phyloP scores from a whole-genome alignment of 1,139 yeast genomes.

The Geotrichum cucujoidarum region DNA sequence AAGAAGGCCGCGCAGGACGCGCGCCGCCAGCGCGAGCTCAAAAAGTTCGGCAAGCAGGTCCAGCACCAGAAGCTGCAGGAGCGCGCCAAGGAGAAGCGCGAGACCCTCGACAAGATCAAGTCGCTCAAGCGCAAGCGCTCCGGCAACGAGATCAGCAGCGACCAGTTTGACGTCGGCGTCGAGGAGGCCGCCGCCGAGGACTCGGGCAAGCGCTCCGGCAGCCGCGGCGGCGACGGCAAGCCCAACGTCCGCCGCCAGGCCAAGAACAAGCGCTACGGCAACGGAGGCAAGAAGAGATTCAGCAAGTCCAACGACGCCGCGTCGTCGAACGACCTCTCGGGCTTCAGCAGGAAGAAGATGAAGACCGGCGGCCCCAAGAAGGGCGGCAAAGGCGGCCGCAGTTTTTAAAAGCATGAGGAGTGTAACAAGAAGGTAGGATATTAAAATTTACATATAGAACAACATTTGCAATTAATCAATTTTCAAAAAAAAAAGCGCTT shows the following conservation, averaged over 20 bases:
- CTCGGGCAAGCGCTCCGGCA: constrained; percentile 32
- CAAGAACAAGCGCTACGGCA: constrained; percentile 63
- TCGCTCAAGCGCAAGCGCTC: constrained; percentile 83
- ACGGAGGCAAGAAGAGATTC: constrained; percentile 75
- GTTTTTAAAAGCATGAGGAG: too few species aligned
- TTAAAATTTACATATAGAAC: too few species aligned
- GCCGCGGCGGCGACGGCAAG: constrained; percentile 38
- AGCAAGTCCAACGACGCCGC: constrained; percentile 68
- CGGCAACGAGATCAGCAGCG: constrained; percentile 61
- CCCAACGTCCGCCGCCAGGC: constrained; percentile 62
- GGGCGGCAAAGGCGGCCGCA: constrained; percentile 8
- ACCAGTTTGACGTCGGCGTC: constrained; percentile 58
- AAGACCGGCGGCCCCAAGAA: constrained; percentile 39
- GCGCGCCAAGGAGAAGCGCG: constrained; percentile 91
- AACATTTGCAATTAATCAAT: too few species aligned
- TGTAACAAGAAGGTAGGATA: too few species aligned
- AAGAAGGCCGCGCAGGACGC: constrained; percentile 93
- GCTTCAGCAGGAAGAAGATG: constrained; percentile 55
- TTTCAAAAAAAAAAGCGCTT: background rate
- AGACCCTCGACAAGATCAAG: constrained; percentile 84
- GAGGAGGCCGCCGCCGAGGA: constrained; percentile 75
- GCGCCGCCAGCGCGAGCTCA: constrained; percentile 86
- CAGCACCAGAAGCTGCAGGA: constrained; percentile 91
- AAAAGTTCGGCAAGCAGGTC: constrained; percentile 96
- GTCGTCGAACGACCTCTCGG: constrained; percentile 66